Base-by-base conservation (phyloP, 306 rosid genomes). In the Sphenostylis stenocarpa region DNA sequence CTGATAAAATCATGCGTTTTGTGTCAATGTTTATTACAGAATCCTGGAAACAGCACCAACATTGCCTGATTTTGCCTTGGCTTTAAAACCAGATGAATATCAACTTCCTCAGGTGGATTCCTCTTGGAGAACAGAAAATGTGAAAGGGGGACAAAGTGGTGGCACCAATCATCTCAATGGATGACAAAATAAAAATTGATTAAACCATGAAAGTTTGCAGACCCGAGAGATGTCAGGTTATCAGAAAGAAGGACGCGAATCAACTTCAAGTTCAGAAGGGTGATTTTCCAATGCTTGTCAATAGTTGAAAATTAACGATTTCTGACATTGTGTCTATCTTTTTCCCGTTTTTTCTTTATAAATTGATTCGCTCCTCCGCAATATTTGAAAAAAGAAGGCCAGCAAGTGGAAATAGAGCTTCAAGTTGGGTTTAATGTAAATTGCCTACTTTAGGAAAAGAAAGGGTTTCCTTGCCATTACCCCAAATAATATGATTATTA, bases 31-130 rank as follows among this genome's bases (percentile, higher is more conserved):
- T 47, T 72, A 75, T 72, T 73, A 26, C 91, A 96, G 99, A 86
- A 91, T 96, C 79, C 81, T 93, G 96, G 99, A 92, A 85, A 93
- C 97, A 28, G 99, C 99, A 6, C 99, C 99, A 3, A 92, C 98
- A 47, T 87, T 96, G 88, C 99, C 99, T 0, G 98, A 96, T 81
- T 96, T 96, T 63, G 91, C 97, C 1, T 83, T 96, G 87, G 99
- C 99, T 65, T 84, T 96, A 82, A 96, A 90, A 87, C 99, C 99
- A 0, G 99, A 96, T 52, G 99, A 96, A n/a, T 96, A 87, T 79
- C 94, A 88, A 84, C 97, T 96, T 87, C 99, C 99, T 76, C 70
- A 82, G 2, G 90, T 84, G 68, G 90, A 90, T 81, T 66, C 88
- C 56, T 88, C 94, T 31, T 96, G 97, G 98, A 91, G 85, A 52